Conservation (phyloP, 2,329 filamentous ascomycete species). For the Dactylonectria macrodidyma region DNA sequence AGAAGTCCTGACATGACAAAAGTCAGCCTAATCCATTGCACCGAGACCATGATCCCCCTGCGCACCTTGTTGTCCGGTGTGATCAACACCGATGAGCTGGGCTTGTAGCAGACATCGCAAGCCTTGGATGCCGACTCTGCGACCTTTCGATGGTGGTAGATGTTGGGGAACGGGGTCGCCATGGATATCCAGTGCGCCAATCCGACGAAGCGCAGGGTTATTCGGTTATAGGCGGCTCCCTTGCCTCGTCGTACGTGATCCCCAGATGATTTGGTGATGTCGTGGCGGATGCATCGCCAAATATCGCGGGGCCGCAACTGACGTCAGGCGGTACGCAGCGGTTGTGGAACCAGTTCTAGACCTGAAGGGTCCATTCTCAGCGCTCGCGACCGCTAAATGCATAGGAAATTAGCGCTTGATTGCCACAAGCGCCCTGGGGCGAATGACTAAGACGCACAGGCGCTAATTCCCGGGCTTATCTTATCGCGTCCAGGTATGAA, state of each 20-base stretch:
- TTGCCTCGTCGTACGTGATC: slow-evolving; percentile 7
- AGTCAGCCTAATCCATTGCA: neutral
- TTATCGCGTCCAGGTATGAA: slow-evolving; percentile 40
- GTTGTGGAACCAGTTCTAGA: slow-evolving; percentile 1
- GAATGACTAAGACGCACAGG: slow-evolving; percentile 45
- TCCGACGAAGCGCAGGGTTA: neutral
- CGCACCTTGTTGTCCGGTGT: slow-evolving; percentile 89
- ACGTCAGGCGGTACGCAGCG: slow-evolving; percentile 25
- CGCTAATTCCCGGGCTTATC: slow-evolving; percentile 42
- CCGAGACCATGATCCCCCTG: neutral
- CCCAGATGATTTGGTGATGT: slow-evolving; percentile 21
- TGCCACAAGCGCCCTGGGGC: slow-evolving; percentile 16
- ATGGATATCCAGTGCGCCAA: slow-evolving; percentile 48
- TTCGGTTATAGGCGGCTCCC: neutral
- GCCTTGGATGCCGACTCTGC: slow-evolving; percentile 86
- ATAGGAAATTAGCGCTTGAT: neutral
- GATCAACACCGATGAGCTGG: slow-evolving; percentile 87
- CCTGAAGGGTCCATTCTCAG: slow-evolving; percentile 26
- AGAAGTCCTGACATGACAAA: slow-evolving; percentile 75
- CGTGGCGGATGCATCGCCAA: slow-evolving; percentile 6
- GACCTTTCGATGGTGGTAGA: slow-evolving; percentile 89
- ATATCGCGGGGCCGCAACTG: slow-evolving; percentile 29
- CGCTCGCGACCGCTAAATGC: slow-evolving; percentile 33
- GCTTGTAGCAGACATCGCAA: slow-evolving; percentile 94
- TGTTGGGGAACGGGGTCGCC: slow-evolving; percentile 75